Evolutionary conservation across 2,329 filamentous ascomycete genomes (phyloP), one percentile per base, ranked within the genome.

Genomic region (Mycogone perniciosa): DNA sequence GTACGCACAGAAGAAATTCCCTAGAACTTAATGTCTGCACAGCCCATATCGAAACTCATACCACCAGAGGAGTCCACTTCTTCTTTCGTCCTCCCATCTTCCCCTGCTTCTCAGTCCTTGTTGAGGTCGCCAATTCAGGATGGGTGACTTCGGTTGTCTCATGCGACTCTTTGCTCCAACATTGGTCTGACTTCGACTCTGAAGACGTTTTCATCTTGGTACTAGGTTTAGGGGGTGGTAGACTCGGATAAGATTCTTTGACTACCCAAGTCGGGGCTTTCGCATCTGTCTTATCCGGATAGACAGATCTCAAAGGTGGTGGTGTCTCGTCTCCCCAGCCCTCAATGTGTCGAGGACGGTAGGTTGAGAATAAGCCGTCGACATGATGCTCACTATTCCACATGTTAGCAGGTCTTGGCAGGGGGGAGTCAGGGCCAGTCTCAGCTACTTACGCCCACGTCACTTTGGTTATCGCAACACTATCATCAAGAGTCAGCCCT

Each of bases 1-100:
- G n/a, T n/a, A 20, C 20, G 20, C 20, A 20, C 20, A 20, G 20
- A 20, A 20, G 20, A 20, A 11, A 35, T 35, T 35, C 33, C 33
- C 7, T 35, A 8, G 11, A 35, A 35, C 7, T 11, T 8, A 35
- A 35, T 35, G 33, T 8, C 33, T 35, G 33, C 7, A 11, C 33
- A 35, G 33, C 11, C 33, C 33, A 35, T 20, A 20, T 7, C 33
- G 2, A 42, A 26, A 42, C 13, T 42, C 20, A 42, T 2, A 42
- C 6, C 13, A 6, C 39, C 20, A 51, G 20, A 7, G n/a, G 49
- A 10, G 34, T 43, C 49, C 49, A 46, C 29, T 51, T 51, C 44
- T 51, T 49, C 33, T 44, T 51, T 9, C 30, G 41, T 31, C 49
- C 33, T 29, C 49, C 44, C 13, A 38, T 31, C 31, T 46, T 37